phyloP scores from a whole-genome alignment of 1,284 basidiomycete species.

The Microbotryum saponariae region DNA sequence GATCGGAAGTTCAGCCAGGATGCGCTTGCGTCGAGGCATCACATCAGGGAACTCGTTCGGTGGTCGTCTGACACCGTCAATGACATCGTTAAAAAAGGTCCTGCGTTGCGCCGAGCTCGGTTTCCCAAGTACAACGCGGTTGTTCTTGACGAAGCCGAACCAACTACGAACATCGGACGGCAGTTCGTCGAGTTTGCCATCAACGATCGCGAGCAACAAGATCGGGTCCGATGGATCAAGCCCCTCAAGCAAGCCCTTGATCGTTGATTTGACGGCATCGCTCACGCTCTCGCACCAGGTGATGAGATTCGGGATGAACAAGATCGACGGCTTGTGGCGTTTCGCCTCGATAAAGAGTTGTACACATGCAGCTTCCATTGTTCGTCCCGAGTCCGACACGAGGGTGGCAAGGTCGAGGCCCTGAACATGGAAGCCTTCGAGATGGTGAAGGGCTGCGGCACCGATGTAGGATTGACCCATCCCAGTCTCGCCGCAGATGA shows the following conservation, averaged over 20 bases:
- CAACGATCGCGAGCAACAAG: conserved; percentile 78
- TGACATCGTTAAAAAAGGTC: conserved; percentile 67
- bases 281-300: conserved; percentile 80
- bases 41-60: conserved; percentile 90
- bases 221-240: conserved; percentile 85
- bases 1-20: conserved; percentile 76
- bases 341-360: conserved; percentile 98
- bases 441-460: conserved; percentile 79
- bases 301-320: conserved; percentile 84
- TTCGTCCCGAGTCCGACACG: conserved; percentile 80
- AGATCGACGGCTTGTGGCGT: conserved; percentile 88
- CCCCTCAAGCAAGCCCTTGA: conserved; percentile 83
- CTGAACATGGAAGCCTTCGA: conserved; percentile 94
- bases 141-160: conserved; percentile 76
- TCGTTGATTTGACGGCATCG: conserved; percentile 74
- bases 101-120: conserved; percentile 57
- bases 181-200: conserved; percentile 62
- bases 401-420: conserved; percentile 83
- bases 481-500: conserved; percentile 72
- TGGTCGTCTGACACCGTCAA: conserved; percentile 60
- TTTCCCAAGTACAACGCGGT: conserved; percentile 56
- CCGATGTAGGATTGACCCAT: conserved; percentile 90
- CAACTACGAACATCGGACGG: conserved; percentile 78
- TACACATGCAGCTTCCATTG: conserved; percentile 83
- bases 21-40: conserved; percentile 68